phyloP scores from a whole-genome alignment of 2,329 filamentous ascomycete genomes.

The Apiospora rasikravindrae region DNA sequence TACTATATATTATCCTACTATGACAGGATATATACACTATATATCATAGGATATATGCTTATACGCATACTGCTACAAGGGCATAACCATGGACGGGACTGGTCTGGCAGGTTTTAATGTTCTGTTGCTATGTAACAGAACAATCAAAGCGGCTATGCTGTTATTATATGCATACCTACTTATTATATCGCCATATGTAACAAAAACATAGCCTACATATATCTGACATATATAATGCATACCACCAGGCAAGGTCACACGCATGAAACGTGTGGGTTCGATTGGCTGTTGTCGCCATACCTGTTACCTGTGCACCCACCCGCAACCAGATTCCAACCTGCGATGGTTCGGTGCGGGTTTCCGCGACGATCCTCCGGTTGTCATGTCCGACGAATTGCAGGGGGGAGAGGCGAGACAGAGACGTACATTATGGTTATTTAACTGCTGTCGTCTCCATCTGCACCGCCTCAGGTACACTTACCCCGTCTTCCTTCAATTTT shows the following conservation, averaged over 20 bases:
- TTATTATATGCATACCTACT: too few species aligned
- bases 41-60: not conserved
- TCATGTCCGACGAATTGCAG: not conserved
- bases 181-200: too few species aligned
- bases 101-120: not conserved
- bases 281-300: not conserved
- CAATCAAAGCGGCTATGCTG: too few species aligned
- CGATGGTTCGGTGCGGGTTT: constrained; percentile 1
- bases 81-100: not conserved
- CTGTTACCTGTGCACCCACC: not conserved
- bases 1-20: not conserved
- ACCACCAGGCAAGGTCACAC: not conserved
- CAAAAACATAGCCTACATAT: not conserved
- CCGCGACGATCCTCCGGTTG: constrained; percentile 2
- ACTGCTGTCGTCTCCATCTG: too few species aligned
- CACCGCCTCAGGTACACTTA: too few species aligned
- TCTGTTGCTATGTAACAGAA: not conserved
- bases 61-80: not conserved
- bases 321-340: not conserved
- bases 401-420: too few species aligned
- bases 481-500: too few species aligned
- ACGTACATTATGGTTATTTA: too few species aligned
- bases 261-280: not conserved
- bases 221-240: not conserved
- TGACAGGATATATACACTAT: not conserved